Percentiles rank a stretch among this genome's conserved stretches.
Conservation (phyloP, 1,284 basidiomycete genomes). For the Cutaneotrichosporon sp. region DNA sequence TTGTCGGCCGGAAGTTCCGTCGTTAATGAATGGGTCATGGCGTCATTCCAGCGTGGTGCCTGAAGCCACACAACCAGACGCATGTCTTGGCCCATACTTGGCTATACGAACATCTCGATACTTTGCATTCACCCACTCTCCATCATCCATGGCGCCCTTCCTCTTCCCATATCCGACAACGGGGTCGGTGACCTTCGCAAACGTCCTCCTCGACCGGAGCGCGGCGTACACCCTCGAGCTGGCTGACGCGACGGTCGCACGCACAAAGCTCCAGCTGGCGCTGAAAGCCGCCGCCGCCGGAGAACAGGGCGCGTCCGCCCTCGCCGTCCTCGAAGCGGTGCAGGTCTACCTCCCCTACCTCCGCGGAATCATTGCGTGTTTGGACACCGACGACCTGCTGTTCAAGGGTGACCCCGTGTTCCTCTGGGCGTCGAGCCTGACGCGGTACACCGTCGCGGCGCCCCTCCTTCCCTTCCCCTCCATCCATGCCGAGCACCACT, state of each 20-base stretch:
- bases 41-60: slow-evolving; percentile 1
- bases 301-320: slow-evolving; percentile 69
- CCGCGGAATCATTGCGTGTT: slow-evolving; percentile 71
- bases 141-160: slow-evolving; percentile 52
- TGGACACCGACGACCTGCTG: slow-evolving; percentile 73
- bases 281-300: slow-evolving; percentile 75
- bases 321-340: slow-evolving; percentile 78
- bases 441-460: slow-evolving; percentile 56
- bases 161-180: slow-evolving; percentile 83
- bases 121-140: not conserved
- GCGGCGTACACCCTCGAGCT: slow-evolving; percentile 65
- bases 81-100: not conserved
- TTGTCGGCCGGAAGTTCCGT: not conserved
- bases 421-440: slow-evolving; percentile 81
- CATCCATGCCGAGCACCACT: slow-evolving; percentile 77
- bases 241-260: slow-evolving; percentile 71
- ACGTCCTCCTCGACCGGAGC: slow-evolving; percentile 67
- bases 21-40: not conserved
- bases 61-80: not conserved
- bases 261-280: slow-evolving; percentile 71
- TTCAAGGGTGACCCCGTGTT: slow-evolving; percentile 81
- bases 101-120: slow-evolving; percentile 3
- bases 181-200: slow-evolving; percentile 72
- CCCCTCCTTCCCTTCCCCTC: slow-evolving; percentile 63
- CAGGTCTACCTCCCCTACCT: slow-evolving; percentile 89